A percentile compares a stretch with the other conserved stretches of the same genome.
Evolutionary conservation across 1,139 yeast genomes (phyloP).

Genomic region (Taiozyma sp.): DNA sequence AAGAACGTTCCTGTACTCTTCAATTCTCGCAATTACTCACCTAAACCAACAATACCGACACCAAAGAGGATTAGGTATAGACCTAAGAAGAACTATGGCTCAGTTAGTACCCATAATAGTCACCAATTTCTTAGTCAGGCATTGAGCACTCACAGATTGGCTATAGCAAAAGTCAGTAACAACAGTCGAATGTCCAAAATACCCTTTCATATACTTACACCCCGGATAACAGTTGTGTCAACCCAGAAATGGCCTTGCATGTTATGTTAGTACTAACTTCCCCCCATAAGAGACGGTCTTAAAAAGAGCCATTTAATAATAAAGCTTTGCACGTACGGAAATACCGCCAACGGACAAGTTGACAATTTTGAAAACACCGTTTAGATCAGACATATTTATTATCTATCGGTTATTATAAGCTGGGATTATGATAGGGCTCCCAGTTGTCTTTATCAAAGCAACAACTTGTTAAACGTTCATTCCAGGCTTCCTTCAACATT

Average conservation of each 20-base stretch:
- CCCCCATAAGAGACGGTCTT: neutral
- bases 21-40: slow-evolving; percentile 22
- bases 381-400: slow-evolving; percentile 21
- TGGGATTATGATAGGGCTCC: too few species aligned
- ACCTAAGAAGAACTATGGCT: slow-evolving; percentile 30
- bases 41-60: slow-evolving; percentile 48
- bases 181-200: neutral
- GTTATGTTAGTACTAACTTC: slow-evolving; percentile 1
- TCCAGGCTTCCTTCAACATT: neutral
- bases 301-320: neutral
- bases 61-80: slow-evolving; percentile 49
- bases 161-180: slow-evolving; percentile 15
- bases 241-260: slow-evolving; percentile 43
- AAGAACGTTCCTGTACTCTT: neutral
- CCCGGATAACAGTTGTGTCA: slow-evolving; percentile 54
- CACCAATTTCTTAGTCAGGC: neutral
- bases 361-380: slow-evolving; percentile 48
- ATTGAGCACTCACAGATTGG: slow-evolving; percentile 26
- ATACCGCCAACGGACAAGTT: slow-evolving; percentile 62
- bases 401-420: too few species aligned
- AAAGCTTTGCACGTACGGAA: slow-evolving; percentile 36
- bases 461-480: too few species aligned
- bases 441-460: too few species aligned
- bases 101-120: neutral
- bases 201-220: slow-evolving; percentile 34